These are phyloP conservation scores for Allium sativum DNA, from an alignment of 106 monocot genomes.

Conservation along the genomic window DNA sequence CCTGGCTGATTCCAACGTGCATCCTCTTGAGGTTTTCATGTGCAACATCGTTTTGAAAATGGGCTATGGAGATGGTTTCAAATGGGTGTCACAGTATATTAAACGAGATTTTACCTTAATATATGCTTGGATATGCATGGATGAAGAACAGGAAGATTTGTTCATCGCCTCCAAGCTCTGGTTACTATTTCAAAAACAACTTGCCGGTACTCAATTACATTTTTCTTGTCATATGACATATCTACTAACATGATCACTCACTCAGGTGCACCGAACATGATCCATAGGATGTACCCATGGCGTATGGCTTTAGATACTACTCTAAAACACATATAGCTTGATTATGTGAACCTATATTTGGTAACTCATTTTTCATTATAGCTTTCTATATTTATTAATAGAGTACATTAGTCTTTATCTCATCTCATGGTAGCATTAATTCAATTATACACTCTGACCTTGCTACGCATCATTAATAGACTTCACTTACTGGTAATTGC, in stretches of 20 bases:
- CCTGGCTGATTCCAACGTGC: no score
- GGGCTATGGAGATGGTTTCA: no score
- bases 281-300: slow-evolving; percentile 48
- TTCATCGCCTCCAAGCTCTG: slow-evolving; percentile 63
- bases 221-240: no score
- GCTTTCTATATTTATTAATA: not conserved
- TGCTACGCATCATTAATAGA: not conserved
- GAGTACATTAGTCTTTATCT: not conserved
- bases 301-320: slow-evolving; percentile 31
- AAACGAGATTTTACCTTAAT: no score
- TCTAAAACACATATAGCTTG: slow-evolving; percentile 37
- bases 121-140: no score
- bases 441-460: not conserved
- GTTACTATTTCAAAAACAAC: not conserved
- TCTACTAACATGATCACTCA: no score
- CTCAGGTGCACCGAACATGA: slow-evolving; percentile 44
- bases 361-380: slow-evolving; percentile 13
- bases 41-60: no score
- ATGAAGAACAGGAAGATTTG: no score
- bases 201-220: no score
- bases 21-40: no score
- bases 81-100: no score
- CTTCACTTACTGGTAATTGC: not conserved
- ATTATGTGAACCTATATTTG: slow-evolving; percentile 52
- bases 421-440: not conserved